Evolutionary conservation across 257 asterid genomes (phyloP), one percentile per base, ranked within the genome.

Genomic region (Plantago major): DNA sequence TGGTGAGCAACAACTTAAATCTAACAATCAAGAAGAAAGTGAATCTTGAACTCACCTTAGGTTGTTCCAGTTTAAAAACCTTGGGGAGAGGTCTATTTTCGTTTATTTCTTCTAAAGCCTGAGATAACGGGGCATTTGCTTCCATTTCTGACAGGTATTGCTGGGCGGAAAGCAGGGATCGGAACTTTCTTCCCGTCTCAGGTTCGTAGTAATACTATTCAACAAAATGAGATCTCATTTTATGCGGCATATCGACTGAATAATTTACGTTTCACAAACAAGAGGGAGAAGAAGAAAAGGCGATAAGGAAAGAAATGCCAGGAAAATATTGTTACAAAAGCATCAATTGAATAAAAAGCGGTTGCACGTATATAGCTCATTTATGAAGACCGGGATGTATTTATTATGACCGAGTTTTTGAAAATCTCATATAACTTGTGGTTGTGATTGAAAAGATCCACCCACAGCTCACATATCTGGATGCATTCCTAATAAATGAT

Each of bases 201-300:
- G 96, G 96, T 71, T 91, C 96, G 60, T 86, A 86, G 72, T 84
- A 88, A 58, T 81, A 88, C 95, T 91, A 78, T 50, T 10, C 47
- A 58, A 64, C 53, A 75, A 68, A 62, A 58, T 13, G 33, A 50
- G 59, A 57, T 4, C 3, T 13, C 46, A 33, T 22, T 60, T 49
- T 1, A 33, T 33, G 40, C 8, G 40, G 40, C 3, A 0, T 33
- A 33, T 33, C 8, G 0, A 33, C 40, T 33, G 26, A 22, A 22
- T 22, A 22, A 2, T 48, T 48, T 48, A 22, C 9, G 22, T 14
- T 17, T 48, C 15, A 48, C n/a, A n/a, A n/a, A 47, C 19, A 48
- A n/a, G 6, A 9, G 14, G 6, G 16, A 46, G 51, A 46, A 9
- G 51, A 46, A 4, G 6, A 9, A 46, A 15, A 46, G 17, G 26